Conservation (phyloP, 305 asterid species). For the Solanum hybrid region DNA sequence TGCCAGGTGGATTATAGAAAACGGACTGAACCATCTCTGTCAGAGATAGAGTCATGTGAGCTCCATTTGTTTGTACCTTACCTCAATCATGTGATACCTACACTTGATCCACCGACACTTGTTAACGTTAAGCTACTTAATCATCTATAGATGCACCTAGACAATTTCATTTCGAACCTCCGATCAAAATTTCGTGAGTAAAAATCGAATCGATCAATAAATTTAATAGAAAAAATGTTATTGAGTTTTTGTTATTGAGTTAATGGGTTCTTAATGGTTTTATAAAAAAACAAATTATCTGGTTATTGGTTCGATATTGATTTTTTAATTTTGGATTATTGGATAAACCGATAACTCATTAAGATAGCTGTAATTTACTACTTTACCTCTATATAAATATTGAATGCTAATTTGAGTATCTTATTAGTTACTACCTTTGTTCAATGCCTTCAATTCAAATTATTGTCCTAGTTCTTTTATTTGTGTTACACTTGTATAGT, state of each 20-base stretch:
- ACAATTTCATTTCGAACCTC: background rate
- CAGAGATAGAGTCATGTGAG: background rate
- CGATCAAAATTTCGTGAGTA: background rate
- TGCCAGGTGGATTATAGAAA: background rate
- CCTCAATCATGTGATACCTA: background rate
- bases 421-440: background rate
- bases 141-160: background rate
- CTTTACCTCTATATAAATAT: background rate
- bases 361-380: background rate
- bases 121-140: background rate
- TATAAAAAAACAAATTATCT: too few species aligned
- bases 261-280: too few species aligned
- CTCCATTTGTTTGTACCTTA: background rate
- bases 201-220: too few species aligned
- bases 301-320: too few species aligned
- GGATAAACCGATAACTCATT: background rate
- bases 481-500: background rate
- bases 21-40: background rate
- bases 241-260: background rate
- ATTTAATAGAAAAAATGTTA: too few species aligned
- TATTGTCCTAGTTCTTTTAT: too few species aligned
- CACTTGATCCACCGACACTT: background rate
- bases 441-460: background rate
- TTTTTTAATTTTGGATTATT: too few species aligned
- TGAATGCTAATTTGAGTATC: background rate